These are phyloP conservation scores for Blastobotrys persicus DNA, from an alignment of 1,139 yeast genomes.

Conservation along the genomic window DNA sequence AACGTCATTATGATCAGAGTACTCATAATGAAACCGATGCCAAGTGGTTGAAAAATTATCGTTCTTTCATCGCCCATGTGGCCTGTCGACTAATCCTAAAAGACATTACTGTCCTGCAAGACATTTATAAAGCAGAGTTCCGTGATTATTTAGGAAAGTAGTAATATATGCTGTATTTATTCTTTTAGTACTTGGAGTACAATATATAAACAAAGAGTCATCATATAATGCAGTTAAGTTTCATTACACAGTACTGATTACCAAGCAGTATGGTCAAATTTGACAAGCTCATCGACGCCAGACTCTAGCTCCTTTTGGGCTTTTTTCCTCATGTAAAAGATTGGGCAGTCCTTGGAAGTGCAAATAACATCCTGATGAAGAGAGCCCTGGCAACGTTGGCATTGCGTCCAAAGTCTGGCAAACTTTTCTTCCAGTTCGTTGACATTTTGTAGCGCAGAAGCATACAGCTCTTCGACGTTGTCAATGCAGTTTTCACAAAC, in stretches of 20 bases:
- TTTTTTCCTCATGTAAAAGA: constrained; percentile 94
- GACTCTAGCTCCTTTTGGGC: constrained; percentile 82
- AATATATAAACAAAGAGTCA: neutral
- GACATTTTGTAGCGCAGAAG: constrained; percentile 74
- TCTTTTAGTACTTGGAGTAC: neutral
- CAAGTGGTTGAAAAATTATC: constrained; percentile 25
- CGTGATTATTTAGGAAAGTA: constrained; percentile 20
- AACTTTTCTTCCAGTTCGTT: constrained; percentile 79
- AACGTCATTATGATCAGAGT: constrained; percentile 10
- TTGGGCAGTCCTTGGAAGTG: constrained; percentile 94
- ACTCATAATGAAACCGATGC: constrained; percentile 9
- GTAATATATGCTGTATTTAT: neutral
- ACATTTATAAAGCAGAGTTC: constrained; percentile 25
- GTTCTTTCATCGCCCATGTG: constrained; percentile 24
- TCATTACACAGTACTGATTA: too few species aligned
- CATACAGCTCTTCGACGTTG: constrained; percentile 74
- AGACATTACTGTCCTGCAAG: constrained; percentile 25
- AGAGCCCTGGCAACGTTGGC: constrained; percentile 96
- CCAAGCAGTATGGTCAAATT: constrained; percentile 52
- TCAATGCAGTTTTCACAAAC: constrained; percentile 76
- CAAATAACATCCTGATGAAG: constrained; percentile 94
- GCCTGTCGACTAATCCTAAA: constrained; percentile 28
- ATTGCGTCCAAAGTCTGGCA: constrained; percentile 94
- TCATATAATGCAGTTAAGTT: neutral
- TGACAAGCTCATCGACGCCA: constrained; percentile 66